phyloP scores from a whole-genome alignment of 441 rosid genomes.

The Dalechampia spathulata region DNA sequence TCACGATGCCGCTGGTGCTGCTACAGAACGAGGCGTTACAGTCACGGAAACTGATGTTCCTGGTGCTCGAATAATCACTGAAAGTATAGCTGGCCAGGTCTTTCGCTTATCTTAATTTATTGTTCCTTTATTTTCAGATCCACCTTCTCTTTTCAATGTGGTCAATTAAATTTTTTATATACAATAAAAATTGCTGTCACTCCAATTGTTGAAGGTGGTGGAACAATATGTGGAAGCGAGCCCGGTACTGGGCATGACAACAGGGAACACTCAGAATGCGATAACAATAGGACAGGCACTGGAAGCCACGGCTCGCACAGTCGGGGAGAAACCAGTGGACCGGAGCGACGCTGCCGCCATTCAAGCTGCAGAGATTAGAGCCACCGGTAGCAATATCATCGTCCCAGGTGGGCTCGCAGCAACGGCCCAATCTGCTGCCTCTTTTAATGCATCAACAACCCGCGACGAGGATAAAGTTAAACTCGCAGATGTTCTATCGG shows the following conservation, averaged over 20 bases:
- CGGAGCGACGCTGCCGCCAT: conserved; percentile 67
- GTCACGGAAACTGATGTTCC: conserved; percentile 50
- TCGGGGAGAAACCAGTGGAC: conserved; percentile 48
- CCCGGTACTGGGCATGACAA: conserved; percentile 19
- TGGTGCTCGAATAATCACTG: conserved; percentile 51
- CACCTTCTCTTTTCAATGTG: too few relatives aligned
- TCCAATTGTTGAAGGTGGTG: conserved; percentile 37
- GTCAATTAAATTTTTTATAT: too few relatives aligned
- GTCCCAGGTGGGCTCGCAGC: conserved; percentile 56
- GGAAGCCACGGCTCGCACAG: conserved; percentile 44
- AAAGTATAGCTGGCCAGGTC: conserved; percentile 62
- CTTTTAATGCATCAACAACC: conserved; percentile 30
- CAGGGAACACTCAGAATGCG: conserved; percentile 21
- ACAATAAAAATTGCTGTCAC: too few relatives aligned
- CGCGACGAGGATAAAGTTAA: conserved; percentile 47
- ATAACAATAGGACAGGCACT: conserved; percentile 68
- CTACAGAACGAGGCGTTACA: conserved; percentile 37
- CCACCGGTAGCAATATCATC: conserved; percentile 41
- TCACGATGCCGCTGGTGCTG: conserved; percentile 26
- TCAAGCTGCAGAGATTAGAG: conserved; percentile 69
- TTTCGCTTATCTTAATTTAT: neutral
- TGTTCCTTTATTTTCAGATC: too few relatives aligned
- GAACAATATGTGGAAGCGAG: conserved; percentile 40
- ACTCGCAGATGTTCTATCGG: conserved; percentile 42
- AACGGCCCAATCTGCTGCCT: conserved; percentile 58